phyloP scores from a whole-genome alignment of 129 eudicot species.

The Lactuca sativa region DNA sequence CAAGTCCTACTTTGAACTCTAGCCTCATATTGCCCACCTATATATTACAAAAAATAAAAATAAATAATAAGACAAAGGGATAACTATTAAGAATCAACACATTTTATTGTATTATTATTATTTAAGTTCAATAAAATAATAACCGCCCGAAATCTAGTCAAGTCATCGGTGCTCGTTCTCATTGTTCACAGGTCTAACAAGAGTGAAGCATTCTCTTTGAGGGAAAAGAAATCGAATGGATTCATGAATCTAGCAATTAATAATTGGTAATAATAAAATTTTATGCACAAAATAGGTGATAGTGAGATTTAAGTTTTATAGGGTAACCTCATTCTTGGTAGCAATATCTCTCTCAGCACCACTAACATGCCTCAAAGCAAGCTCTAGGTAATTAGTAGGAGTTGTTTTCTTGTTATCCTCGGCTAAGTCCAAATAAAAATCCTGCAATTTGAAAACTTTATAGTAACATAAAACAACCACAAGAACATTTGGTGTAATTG shows the following conservation, averaged over 20 bases:
- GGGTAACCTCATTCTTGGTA: conserved; percentile 62
- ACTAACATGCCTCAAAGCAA: conserved; percentile 61
- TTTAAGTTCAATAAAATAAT: not conserved
- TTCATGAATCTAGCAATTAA: conserved; percentile 56
- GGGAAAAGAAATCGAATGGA: conserved; percentile 90
- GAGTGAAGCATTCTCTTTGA: too few relatives aligned
- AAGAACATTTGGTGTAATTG: too few relatives aligned
- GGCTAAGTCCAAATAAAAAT: conserved; percentile 63
- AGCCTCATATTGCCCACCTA: conserved; percentile 90
- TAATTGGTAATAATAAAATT: not conserved
- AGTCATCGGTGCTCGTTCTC: conserved; percentile 88
- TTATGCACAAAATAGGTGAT: not conserved
- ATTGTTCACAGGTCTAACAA: conserved; percentile 82
- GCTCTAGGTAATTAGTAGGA: conserved; percentile 73
- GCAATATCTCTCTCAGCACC: conserved; percentile 61
- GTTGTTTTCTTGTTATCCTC: conserved; percentile 71
- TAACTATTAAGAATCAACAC: conserved; percentile 12
- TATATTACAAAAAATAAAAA: conserved; percentile 7
- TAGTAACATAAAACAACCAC: not conserved
- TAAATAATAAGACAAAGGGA: conserved; percentile 14
- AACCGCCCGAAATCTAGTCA: conserved; percentile 79
- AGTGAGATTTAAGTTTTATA: not conserved
- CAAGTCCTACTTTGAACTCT: conserved; percentile 85
- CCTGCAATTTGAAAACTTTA: conserved; percentile 34
- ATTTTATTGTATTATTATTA: not conserved